Base-by-base conservation (phyloP, 1,284 basidiomycete species). In the Apiotrichum porosum region DNA sequence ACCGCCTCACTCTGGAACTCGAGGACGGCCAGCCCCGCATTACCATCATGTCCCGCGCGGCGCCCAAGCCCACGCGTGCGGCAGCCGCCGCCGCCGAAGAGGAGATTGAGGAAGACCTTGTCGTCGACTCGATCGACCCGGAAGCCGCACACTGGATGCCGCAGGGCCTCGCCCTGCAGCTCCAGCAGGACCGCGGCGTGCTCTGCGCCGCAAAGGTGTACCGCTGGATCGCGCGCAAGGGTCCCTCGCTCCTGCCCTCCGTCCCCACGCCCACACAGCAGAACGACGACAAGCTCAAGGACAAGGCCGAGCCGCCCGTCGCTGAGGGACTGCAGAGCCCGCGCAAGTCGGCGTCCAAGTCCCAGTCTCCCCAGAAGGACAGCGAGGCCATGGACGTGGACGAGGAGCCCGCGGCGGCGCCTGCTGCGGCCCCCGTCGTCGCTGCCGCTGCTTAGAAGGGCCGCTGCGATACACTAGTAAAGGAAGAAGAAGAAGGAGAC, bases 111-210 rank as follows among this genome's bases (percentile, higher is more conserved):
- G 26, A 28, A 28, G 26, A 28, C 26, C 8, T 6, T 28, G 26
- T 6, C 26, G 26, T 6, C 26, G 26, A 28, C 26, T 12, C 26
- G 26, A 21, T 54, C 39, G 42, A 47, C 32, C 52, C 52, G 4
- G 26, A 33, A 13, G 17, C 23, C 12, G 42, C 33, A 3, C 43
- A 46, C 33, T 52, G 46, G 49, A 26, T 51, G 10, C 26, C 32
- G 10, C 31, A 49, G 19, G 53, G 53, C n/a, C 37, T 52, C 12
- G 47, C 43, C 10, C 21, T 55, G 19, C 40, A 49, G 24, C 35
- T 37, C 14, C 43, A 43, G 4, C 42, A 33, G 38, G 49, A 33
- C 37, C 26, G 33, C 28, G 49, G 43, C 3, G 35, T 46, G 12
- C 22, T 55, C 17, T 43, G 28, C 40, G 21, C 15, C 4, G 44